A percentile compares a stretch with the other conserved stretches of the same genome.
These are phyloP conservation scores for Pythium biforme DNA, from an alignment of 352 stramenopile species.

Conservation along the genomic window DNA sequence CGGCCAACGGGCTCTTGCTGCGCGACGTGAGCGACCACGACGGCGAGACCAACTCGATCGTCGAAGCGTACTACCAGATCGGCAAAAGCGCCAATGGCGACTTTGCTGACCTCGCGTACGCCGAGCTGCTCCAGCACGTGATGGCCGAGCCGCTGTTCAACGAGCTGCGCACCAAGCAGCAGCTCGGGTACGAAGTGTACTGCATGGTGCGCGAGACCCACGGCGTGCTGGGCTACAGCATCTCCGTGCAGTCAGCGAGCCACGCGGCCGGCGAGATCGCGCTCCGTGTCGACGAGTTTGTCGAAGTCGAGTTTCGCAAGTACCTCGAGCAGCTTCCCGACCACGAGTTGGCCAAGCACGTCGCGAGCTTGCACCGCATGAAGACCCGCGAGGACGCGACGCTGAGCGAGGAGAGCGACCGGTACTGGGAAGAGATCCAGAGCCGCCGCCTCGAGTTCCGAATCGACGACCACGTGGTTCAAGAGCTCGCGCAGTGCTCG, in stretches of 20 bases:
- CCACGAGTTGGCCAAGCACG: slow-evolving; percentile 38
- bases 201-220: slow-evolving; percentile 77
- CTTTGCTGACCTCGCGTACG: slow-evolving; percentile 53
- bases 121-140: slow-evolving; percentile 68
- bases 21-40: slow-evolving; percentile 61
- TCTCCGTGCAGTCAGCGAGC: slow-evolving; percentile 71
- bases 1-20: slow-evolving; percentile 55
- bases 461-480: slow-evolving; percentile 46
- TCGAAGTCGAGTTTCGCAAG: slow-evolving; percentile 44
- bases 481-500: slow-evolving; percentile 42
- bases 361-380: slow-evolving; percentile 44
- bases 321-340: slow-evolving; percentile 33
- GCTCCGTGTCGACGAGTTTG: slow-evolving; percentile 57
- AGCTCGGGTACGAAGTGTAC: slow-evolving; percentile 82
- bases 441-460: slow-evolving; percentile 58
- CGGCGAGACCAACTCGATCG: slow-evolving; percentile 72
- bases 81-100: slow-evolving; percentile 32
- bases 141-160: slow-evolving; percentile 86
- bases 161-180: slow-evolving; percentile 72
- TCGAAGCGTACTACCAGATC: slow-evolving; percentile 87
- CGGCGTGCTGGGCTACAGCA: slow-evolving; percentile 66
- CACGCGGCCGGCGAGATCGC: slow-evolving; percentile 57
- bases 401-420: slow-evolving; percentile 52
- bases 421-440: slow-evolving; percentile 80
- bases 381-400: slow-evolving; percentile 50